phyloP scores from a whole-genome alignment of 371 early-diverging fungal species.

The Apophysomyces trapeziformis region DNA sequence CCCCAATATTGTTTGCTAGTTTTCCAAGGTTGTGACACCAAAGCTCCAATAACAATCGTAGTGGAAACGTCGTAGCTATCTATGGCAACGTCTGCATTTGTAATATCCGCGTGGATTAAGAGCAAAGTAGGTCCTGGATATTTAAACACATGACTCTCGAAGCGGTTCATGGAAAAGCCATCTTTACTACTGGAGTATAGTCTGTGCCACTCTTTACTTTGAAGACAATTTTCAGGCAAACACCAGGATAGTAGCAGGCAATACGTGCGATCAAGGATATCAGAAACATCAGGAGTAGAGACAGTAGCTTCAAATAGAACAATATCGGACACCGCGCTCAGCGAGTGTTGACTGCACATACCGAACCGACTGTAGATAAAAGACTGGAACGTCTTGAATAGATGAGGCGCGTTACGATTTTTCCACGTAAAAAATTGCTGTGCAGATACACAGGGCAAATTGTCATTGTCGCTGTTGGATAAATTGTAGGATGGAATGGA shows the following conservation, averaged over 20 bases:
- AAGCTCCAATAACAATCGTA: conserved; percentile 50
- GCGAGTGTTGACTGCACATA: conserved; percentile 12
- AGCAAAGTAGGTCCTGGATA: conserved; percentile 68
- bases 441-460: conserved; percentile 25
- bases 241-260: conserved; percentile 54
- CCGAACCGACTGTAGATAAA: conserved; percentile 56
- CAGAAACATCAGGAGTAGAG: conserved; percentile 31
- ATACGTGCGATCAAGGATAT: conserved; percentile 44
- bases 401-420: conserved; percentile 49
- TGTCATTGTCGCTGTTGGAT: conserved; percentile 11
- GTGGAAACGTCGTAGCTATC: not conserved
- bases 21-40: conserved; percentile 64
- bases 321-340: conserved; percentile 23
- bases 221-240: conserved; percentile 38
- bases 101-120: conserved; percentile 45
- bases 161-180: conserved; percentile 73
- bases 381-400: conserved; percentile 50
- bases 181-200: conserved; percentile 59
- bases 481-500: conserved; percentile 21
- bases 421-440: conserved; percentile 43
- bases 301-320: conserved; percentile 27
- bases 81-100: not conserved
- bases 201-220: conserved; percentile 42
- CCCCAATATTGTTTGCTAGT: conserved; percentile 63
- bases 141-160: conserved; percentile 65